phyloP scores from a whole-genome alignment of 805 yeast genomes.

The Cyberlindnera americana region DNA sequence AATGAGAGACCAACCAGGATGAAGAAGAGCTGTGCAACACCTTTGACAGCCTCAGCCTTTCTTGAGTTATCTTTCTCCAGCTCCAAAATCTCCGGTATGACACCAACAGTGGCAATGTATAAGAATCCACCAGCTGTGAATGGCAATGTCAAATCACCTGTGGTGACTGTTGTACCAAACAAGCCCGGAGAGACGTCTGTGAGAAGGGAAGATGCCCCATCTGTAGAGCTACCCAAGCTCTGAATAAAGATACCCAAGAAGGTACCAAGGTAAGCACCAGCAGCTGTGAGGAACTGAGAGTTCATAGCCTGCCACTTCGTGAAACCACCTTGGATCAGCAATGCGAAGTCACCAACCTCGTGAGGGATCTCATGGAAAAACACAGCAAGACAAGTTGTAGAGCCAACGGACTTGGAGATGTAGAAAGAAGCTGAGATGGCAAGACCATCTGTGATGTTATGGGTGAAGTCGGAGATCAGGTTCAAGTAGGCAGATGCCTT shows the following conservation, averaged over 20 bases:
- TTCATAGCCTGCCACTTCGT: conserved; percentile 62
- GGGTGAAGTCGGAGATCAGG: conserved; percentile 66
- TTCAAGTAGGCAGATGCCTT: conserved; percentile 54
- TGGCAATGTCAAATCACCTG: conserved; percentile 56
- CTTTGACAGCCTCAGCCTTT: conserved; percentile 36
- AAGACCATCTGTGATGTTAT: conserved; percentile 74
- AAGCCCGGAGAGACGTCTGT: conserved; percentile 32
- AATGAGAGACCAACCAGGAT: conserved; percentile 51
- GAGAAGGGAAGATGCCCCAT: not conserved
- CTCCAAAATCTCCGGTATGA: conserved; percentile 68
- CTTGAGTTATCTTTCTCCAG: conserved; percentile 34
- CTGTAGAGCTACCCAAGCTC: conserved; percentile 28
- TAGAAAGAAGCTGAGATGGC: conserved; percentile 72
- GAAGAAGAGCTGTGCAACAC: conserved; percentile 44
- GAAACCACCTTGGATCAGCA: conserved; percentile 65
- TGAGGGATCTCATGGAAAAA: conserved; percentile 79
- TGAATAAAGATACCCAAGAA: conserved; percentile 59
- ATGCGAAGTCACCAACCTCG: conserved; percentile 76
- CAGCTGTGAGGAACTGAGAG: conserved; percentile 62
- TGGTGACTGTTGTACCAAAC: conserved; percentile 48
- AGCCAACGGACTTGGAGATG: conserved; percentile 55
- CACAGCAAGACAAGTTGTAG: conserved; percentile 66
- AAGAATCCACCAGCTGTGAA: conserved; percentile 76
- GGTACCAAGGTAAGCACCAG: conserved; percentile 65
- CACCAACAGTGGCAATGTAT: conserved; percentile 69